Evolutionary conservation across 805 yeast species (phyloP), one percentile per base, ranked within the genome.

Genomic region (Hanseniaspora occidentalis): DNA sequence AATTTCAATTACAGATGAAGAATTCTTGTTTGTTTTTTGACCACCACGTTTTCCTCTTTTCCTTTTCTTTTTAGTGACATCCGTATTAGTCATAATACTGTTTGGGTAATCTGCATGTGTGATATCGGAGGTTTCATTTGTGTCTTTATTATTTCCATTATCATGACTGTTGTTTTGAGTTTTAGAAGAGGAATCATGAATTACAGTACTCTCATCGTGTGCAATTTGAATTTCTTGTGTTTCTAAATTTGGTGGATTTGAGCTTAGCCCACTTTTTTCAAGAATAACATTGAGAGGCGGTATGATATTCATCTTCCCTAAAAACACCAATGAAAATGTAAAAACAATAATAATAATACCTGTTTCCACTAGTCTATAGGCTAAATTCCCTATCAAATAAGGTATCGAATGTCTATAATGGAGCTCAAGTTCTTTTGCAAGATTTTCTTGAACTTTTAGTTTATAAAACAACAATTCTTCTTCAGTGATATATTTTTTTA

Each of bases 311-410:
- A 60, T 43, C 29, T 46, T 62, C 36, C 56, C 51, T 8, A 61
- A 44, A 1, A 58, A 27, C 11, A 52, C 56, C 1, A 63, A 47
- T 1, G 53, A 38, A 3, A 57, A 39, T 2, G 57, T 45, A 9
- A 66, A 46, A 3, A 66, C 43, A 4, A 61, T 26, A n/a, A 66
- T 46, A 39, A 66, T 54, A 29, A 66, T 39, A 2, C 67, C 52
- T 37, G 67, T 66, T 47, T 70, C 75, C 3, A 68, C 25, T 40
- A 57, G 42, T 40, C 62, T 54, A 31, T 57, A 56, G 3, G 58
- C 40, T 31, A 64, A 55, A 14, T 50, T 52, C 1, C 60, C 64
- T 36, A 61, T 35, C 3, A 37, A 36, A 16, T 44, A 33, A 3
- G 47, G 20, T 4, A 47, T 25, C 2, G 54, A 44, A 4, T 33